These are phyloP conservation scores for Rubia peregrina DNA, from an alignment of 305 asterid species.

Conservation along the genomic window DNA sequence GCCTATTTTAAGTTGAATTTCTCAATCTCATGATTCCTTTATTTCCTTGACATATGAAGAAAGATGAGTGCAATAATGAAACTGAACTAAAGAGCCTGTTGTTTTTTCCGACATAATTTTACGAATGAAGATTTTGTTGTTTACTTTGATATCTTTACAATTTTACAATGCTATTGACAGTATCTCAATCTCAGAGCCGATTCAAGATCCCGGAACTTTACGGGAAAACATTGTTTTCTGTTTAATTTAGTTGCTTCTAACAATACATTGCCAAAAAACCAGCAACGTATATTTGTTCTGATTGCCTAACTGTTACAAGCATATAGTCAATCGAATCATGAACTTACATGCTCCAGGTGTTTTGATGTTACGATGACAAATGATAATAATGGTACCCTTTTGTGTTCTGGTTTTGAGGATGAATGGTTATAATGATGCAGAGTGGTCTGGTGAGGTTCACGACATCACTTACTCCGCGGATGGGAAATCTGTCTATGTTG, in stretches of 20 bases:
- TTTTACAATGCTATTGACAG: background rate
- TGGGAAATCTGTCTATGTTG: constrained; percentile 69
- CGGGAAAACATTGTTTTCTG: too few relatives aligned
- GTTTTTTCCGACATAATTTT: too few relatives aligned
- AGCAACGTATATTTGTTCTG: background rate
- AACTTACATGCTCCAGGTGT: constrained; percentile 86
- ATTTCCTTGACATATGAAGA: too few relatives aligned
- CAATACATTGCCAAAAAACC: too few relatives aligned
- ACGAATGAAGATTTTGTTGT: background rate
- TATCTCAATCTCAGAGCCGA: background rate
- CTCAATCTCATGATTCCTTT: too few relatives aligned
- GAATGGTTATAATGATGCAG: constrained; percentile 31
- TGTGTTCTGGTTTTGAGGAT: background rate
- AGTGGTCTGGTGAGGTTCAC: constrained; percentile 91
- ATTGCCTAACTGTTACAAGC: constrained; percentile 35
- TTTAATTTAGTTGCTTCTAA: too few relatives aligned
- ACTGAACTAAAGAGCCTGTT: too few relatives aligned
- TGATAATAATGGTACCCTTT: background rate
- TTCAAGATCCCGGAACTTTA: background rate
- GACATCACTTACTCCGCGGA: constrained; percentile 66
- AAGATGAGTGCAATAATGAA: too few relatives aligned
- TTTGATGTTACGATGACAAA: background rate
- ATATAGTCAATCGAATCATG: constrained; percentile 76
- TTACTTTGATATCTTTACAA: background rate
- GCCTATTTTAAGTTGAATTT: too few relatives aligned